These are phyloP conservation scores for Fennellomyces sp. DNA, from an alignment of 371 early-diverging fungal species.

Conservation along the genomic window DNA sequence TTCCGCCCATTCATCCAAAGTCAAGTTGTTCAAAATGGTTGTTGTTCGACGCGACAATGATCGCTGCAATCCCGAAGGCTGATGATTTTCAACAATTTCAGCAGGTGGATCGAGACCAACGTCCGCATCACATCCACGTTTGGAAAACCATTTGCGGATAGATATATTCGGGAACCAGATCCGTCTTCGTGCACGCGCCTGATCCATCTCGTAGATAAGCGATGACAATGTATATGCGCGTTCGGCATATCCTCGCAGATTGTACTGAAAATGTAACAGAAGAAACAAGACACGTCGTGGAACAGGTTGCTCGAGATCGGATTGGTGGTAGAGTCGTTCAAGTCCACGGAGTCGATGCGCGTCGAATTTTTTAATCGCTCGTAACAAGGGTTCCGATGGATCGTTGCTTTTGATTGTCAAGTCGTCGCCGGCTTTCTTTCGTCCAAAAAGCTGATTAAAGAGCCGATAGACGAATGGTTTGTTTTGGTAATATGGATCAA, in stretches of 20 bases:
- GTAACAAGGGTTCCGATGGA: conserved; percentile 29
- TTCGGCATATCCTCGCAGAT: conserved; percentile 45
- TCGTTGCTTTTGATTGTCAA: conserved; percentile 12
- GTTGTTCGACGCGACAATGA: conserved; percentile 15
- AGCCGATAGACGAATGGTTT: conserved; percentile 34
- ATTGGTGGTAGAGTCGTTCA: conserved; percentile 21
- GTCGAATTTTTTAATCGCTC: conserved; percentile 39
- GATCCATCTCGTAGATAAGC: conserved; percentile 42
- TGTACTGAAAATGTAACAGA: conserved; percentile 44
- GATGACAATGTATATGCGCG: conserved; percentile 43
- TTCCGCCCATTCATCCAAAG: neutral
- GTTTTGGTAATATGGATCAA: conserved; percentile 38
- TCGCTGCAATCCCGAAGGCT: conserved; percentile 3
- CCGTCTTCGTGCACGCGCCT: conserved; percentile 18
- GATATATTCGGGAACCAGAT: conserved; percentile 38
- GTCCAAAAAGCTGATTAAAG: conserved; percentile 9
- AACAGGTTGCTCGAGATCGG: neutral
- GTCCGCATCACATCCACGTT: conserved; percentile 8
- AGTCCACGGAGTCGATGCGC: conserved; percentile 34
- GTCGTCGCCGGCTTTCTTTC: no score
- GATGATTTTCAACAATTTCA: conserved; percentile 4
- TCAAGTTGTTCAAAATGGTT: conserved; percentile 1
- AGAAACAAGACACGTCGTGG: conserved; percentile 45
- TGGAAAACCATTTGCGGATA: conserved; percentile 20
- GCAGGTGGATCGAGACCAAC: conserved; percentile 32